Evolutionary conservation across 306 rosid genomes (phyloP), one percentile per base, ranked within the genome.

Genomic region (Cucurbita maxima): DNA sequence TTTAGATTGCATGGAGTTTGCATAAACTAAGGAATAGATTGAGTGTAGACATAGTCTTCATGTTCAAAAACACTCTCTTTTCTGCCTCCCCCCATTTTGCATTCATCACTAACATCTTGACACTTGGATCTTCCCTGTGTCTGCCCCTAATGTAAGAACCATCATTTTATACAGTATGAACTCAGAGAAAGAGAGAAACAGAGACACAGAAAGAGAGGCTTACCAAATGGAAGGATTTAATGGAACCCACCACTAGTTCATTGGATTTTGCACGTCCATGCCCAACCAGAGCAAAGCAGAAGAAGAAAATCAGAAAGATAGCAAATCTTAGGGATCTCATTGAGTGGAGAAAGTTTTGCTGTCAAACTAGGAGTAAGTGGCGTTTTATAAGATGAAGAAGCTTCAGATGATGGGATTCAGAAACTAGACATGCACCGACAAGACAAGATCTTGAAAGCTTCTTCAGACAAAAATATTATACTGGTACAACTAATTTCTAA

Each of bases 41-140:
- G 87, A 76, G 87, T 83, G 79, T 83, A 84, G 81, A 88, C 84
- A 55, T 86, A 86, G 51, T 86, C 95, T 80, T 85, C 91, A 83
- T 83, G 71, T 83, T 84, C 86, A 8, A 83, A 78, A 67, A 77
- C 81, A 64, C 73, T 75, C 41, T 71, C 83, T 76, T 78, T 78
- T 48, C 75, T 62, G 36, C 76, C 79, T 73, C 62, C 82, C 58
- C 69, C 80, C 69, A 82, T 71, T 73, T 76, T 81, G 84, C 84
- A 80, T 67, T 77, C 90, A 40, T 25, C 78, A 5, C 12, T 62
- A 68, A 69, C 79, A 75, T 77, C 73, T 68, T 75, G 76, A 59
- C 85, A 84, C 44, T 61, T 81, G 16, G 19, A 78, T 72, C 62
- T 76, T 80, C 63, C 85, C 92, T 86, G 82, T 77, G 8, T 73